These are phyloP conservation scores for Quercus phellos DNA, from an alignment of 331 rosid species.

Conservation along the genomic window DNA sequence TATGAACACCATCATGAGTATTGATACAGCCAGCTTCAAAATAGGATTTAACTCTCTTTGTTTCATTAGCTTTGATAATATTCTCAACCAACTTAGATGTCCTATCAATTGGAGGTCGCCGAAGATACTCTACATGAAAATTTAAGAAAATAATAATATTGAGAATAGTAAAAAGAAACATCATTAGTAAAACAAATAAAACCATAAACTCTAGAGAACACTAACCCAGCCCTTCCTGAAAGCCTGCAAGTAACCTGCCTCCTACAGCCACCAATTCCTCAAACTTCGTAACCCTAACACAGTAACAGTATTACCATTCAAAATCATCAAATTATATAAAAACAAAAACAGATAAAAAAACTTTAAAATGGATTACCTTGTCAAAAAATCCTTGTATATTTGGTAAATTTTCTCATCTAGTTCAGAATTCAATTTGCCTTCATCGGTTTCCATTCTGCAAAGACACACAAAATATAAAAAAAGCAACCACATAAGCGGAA, in stretches of 20 bases:
- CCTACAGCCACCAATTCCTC: constrained; percentile 59
- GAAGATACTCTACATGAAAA: constrained; percentile 51
- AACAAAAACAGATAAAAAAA: background rate
- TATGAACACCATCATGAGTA: constrained; percentile 39
- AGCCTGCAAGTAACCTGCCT: constrained; percentile 50
- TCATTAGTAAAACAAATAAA: constrained; percentile 3
- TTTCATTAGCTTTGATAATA: constrained; percentile 48
- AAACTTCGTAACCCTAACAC: constrained; percentile 51
- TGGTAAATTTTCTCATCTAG: constrained; percentile 23
- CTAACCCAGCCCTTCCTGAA: constrained; percentile 75
- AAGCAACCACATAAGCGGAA: too few relatives aligned
- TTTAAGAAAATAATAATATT: background rate
- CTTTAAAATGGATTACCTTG: constrained; percentile 37
- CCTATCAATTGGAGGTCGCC: constrained; percentile 49
- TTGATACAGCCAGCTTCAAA: constrained; percentile 59
- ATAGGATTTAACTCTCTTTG: constrained; percentile 52
- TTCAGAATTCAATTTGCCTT: constrained; percentile 25
- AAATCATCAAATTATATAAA: constrained; percentile 3
- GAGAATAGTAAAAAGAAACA: constrained; percentile 2
- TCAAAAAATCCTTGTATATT: constrained; percentile 54
- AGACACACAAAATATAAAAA: background rate
- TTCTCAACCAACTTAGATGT: constrained; percentile 44
- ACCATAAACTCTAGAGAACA: constrained; percentile 16
- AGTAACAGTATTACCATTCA: constrained; percentile 8
- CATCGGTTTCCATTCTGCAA: constrained; percentile 36